Evolutionary conservation across 2,329 filamentous ascomycete species (phyloP), one percentile per base, ranked within the genome.

Genomic region (Camptophora hylomeconis): DNA sequence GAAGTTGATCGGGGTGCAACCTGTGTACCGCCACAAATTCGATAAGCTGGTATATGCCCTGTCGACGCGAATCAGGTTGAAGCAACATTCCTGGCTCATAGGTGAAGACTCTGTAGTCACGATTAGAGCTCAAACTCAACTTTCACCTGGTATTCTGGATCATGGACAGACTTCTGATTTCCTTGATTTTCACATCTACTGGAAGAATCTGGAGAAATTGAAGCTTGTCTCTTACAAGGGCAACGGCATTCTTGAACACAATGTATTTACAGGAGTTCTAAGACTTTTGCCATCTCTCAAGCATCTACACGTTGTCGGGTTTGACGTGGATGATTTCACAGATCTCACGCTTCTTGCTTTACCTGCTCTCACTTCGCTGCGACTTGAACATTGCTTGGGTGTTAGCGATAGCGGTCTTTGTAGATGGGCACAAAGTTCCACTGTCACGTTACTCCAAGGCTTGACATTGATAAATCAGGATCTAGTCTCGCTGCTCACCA

Each of bases 1-100:
- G 46, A 57, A 58, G 15, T 47, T 74, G 5, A 45, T 61, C 17
- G 69, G 69, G 5, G 62, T 71, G 32, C 57, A 61, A 26, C 50
- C 65, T n/a, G 56, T 63, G 3, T 69, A 65, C 39, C 54, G 57
- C 20, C 63, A 68, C 33, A 53, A 62, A 18, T 70, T 66, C 36
- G 64, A 71, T 41, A 61, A 66, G 12, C 46, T 69, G 12, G 67
- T 60, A 7, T 58, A 72, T 42, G 67, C 69, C 2, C 44, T 73
- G 12, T 69, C 69, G 1, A 69, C 64, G 5, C 54, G 68, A 21
- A 52, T 56, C 28, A 60, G 61, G 28, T 46, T 75, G 19, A 68
- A 60, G 41, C 62, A 70, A 41, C 61, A 69, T 29, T 56, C 61
- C 2, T 74, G 69, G 69, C 49, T 70, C n/a, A 45, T 72, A 21